Evolutionary conservation across 345 rosid genomes (phyloP).

Genomic region (Excoecaria agallocha): DNA sequence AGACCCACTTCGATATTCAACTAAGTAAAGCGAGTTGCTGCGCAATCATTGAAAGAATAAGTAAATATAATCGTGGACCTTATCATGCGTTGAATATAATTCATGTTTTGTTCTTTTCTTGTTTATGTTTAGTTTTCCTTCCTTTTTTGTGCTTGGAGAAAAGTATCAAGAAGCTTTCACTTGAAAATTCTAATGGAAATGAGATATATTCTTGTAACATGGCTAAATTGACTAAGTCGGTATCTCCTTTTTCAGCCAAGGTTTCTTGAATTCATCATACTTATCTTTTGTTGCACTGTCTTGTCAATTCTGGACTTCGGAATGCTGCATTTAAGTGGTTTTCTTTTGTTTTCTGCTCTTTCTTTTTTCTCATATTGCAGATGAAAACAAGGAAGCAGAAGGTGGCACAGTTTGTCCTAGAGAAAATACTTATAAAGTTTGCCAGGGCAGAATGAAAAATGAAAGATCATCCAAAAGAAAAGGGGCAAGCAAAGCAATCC

Average conservation of each 20-base stretch:
- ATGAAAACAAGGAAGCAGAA: constrained; percentile 31
- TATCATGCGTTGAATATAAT: background rate
- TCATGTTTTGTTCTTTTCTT: background rate
- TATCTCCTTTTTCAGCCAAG: background rate
- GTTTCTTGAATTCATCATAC: background rate
- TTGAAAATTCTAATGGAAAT: background rate
- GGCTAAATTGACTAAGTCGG: background rate
- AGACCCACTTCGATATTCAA: background rate
- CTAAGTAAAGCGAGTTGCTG: background rate
- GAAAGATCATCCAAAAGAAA: constrained; percentile 22
- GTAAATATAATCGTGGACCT: background rate
- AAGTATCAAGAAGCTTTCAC: background rate
- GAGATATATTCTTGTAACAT: background rate
- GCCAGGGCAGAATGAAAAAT: background rate
- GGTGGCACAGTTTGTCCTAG: constrained; percentile 12
- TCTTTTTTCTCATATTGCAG: constrained; percentile 29
- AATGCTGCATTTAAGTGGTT: background rate
- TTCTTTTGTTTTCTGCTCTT: background rate
- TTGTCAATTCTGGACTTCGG: background rate
- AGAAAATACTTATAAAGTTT: background rate
- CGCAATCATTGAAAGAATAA: background rate
- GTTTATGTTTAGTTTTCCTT: background rate
- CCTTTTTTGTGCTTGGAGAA: background rate
- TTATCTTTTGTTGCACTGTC: background rate
- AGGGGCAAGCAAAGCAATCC: constrained; percentile 25